Evolutionary conservation across 805 yeast genomes (phyloP).

Genomic region (Ascoidea rubescens): DNA sequence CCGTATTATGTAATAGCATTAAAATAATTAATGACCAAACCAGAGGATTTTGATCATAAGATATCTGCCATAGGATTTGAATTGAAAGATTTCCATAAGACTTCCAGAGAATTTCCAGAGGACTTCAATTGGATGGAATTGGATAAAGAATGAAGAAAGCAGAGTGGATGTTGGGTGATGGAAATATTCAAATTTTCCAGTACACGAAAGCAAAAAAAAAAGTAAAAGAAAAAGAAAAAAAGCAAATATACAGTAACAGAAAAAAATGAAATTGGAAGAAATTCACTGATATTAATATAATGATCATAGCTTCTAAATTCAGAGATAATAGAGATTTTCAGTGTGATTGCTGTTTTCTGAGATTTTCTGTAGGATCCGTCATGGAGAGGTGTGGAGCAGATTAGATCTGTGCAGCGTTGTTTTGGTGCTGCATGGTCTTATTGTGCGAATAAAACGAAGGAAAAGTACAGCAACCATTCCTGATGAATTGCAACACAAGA

Average conservation of each 20-base stretch:
- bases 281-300: not conserved
- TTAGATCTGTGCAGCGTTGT: too few relatives aligned
- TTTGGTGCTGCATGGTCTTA: too few relatives aligned
- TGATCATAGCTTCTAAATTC: constrained; percentile 8
- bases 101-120: not conserved
- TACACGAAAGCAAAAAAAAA: not conserved
- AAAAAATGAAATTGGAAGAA: not conserved
- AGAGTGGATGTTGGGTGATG: not conserved
- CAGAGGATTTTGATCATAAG: not conserved
- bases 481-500: too few relatives aligned
- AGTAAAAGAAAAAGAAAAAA: not conserved
- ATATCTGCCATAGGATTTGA: not conserved
- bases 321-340: constrained; percentile 14
- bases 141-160: not conserved
- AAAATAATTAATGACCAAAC: not conserved
- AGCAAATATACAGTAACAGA: not conserved
- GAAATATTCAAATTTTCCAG: not conserved
- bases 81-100: not conserved
- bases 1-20: too few relatives aligned
- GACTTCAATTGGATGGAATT: not conserved
- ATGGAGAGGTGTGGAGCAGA: not conserved
- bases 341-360: constrained; percentile 5
- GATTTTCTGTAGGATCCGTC: constrained; percentile 2
- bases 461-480: too few relatives aligned
- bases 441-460: too few relatives aligned